Evolutionary conservation across 2,329 filamentous ascomycete species (phyloP), one percentile per base, ranked within the genome.

Genomic region (Cordyceps militaris): DNA sequence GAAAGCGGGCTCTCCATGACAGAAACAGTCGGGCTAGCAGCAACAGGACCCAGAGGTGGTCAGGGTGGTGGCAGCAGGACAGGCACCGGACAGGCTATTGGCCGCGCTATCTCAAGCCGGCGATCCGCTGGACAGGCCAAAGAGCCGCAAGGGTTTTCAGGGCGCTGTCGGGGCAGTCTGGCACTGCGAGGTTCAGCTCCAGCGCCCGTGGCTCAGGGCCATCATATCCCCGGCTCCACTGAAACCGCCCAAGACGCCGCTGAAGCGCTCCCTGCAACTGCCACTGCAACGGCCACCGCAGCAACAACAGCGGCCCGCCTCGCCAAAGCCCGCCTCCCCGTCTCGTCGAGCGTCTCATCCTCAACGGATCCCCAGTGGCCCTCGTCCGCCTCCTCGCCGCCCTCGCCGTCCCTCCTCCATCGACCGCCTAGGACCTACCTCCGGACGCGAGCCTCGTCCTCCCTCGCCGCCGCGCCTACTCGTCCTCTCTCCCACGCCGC

Each of bases 351-450:
- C 32, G 21, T 48, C 46, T 32, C 46, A 16, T 32, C 48, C 23
- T 43, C 56, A 7, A 53, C 40, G 6, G 48, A 43, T 5, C 47
- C 47, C 36, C 19, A 58, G n/a, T 24, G 56, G 40, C 48, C 32
- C 48, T 40, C 48, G 26, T 13, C n/a, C 7, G 8, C 38, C n/a
- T 42, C 28, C 10, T 32, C 28, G 28, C 28, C 28, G 28, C 28
- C 34, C 34, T 36, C 19, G 24, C 19, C 56, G 36, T 32, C 56
- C 16, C 40, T 57, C 49, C 48, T 34, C 32, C 46, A 56, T 61
- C 40, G 43, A 40, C 43, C 30, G 48, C 58, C 58, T 53, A 59
- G 47, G 58, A 59, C 60, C 50, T 59, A 61, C 38, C 57, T 59
- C 8, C 48, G 26, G 19, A 53, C 48, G n/a, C 48, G 56, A 38